Percentiles rank a stretch among this genome's conserved stretches.
Evolutionary conservation across 2,329 filamentous ascomycete genomes (phyloP).

Genomic region (Myriosclerotinia curreyana): DNA sequence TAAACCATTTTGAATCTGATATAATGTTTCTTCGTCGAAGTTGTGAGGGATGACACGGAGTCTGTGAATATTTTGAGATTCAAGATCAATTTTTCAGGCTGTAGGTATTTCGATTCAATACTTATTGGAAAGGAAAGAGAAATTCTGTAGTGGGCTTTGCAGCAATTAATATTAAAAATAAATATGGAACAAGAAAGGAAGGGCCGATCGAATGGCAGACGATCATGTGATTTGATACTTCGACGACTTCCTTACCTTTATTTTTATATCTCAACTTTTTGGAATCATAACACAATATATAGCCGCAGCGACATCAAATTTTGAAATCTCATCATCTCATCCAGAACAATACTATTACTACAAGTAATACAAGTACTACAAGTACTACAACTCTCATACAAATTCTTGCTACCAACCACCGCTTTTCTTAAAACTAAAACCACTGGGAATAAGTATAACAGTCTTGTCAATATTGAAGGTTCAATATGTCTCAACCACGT

Average conservation of each 20-base stretch:
- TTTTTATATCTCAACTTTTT: background rate
- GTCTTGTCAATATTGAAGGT: background rate
- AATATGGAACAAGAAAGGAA: conserved; percentile 15
- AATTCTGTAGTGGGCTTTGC: conserved; percentile 4
- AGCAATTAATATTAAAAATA: no score
- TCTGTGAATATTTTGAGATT: background rate
- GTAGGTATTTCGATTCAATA: background rate
- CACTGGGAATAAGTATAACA: background rate
- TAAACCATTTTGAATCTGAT: conserved; percentile 57
- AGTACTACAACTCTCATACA: background rate
- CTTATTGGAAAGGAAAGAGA: background rate
- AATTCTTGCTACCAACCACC: background rate
- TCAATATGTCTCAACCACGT: conserved; percentile 2
- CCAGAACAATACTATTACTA: background rate
- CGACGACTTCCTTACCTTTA: background rate
- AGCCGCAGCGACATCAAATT: background rate
- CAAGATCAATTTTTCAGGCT: background rate
- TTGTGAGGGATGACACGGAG: background rate
- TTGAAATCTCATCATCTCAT: background rate
- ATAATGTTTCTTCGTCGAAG: background rate
- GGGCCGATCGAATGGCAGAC: conserved; percentile 12
- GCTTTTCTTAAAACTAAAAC: background rate
- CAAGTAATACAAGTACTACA: background rate
- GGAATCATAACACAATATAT: background rate
- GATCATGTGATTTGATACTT: background rate